A percentile compares a stretch with the other conserved stretches of the same genome.
Conservation (phyloP, 2,329 filamentous ascomycete genomes). For the Claviceps cyperi region DNA sequence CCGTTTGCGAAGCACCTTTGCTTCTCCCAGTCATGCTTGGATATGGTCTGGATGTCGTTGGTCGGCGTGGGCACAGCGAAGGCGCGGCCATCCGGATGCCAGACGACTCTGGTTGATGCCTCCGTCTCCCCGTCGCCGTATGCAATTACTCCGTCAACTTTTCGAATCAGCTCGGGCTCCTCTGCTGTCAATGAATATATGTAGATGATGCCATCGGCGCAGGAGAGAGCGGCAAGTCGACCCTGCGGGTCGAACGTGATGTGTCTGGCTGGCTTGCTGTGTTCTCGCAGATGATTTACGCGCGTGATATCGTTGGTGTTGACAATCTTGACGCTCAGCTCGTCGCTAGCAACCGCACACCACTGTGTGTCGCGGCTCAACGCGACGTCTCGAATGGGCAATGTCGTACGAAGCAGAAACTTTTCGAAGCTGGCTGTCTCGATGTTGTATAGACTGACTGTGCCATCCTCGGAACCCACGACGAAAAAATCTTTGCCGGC, state of each 20-base stretch:
- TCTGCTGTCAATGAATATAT: constrained; percentile 71
- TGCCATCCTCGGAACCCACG: constrained; percentile 84
- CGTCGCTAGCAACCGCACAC: constrained; percentile 94
- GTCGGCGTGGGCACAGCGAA: constrained; percentile 77
- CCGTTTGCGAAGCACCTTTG: constrained; percentile 67
- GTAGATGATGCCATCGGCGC: constrained; percentile 80
- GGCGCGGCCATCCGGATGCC: constrained; percentile 89
- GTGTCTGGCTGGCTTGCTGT: constrained; percentile 79
- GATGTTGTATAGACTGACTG: constrained; percentile 87
- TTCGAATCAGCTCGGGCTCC: constrained; percentile 66
- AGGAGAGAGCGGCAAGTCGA: constrained; percentile 62
- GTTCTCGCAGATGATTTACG: constrained; percentile 68
- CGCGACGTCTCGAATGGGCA: constrained; percentile 75
- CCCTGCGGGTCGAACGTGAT: constrained; percentile 76
- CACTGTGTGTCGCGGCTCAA: constrained; percentile 70
- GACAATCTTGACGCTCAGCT: constrained; percentile 81
- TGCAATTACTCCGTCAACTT: constrained; percentile 75
- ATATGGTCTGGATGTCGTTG: constrained; percentile 72
- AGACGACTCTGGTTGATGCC: constrained; percentile 58
- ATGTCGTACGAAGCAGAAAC: constrained; percentile 67
- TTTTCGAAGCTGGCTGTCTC: constrained; percentile 60
- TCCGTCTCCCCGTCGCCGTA: constrained; percentile 60
- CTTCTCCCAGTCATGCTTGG: constrained; percentile 78
- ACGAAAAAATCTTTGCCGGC: constrained; percentile 72
- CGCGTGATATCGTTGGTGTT: constrained; percentile 63